Evolutionary conservation across 805 yeast genomes (phyloP).

Genomic region (Zygotorulaspora danielsina): DNA sequence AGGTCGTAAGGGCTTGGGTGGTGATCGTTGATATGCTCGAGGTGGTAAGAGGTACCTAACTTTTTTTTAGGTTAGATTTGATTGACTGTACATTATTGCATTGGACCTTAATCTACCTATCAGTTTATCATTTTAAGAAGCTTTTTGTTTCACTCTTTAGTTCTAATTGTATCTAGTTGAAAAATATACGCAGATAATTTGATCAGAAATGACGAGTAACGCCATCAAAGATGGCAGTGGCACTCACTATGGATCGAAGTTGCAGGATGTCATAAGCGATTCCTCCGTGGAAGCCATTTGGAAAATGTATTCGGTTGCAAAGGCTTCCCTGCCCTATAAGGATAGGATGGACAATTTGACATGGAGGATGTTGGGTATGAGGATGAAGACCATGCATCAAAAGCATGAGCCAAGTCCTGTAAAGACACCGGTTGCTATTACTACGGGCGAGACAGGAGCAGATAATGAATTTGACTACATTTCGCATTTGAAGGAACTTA

Average conservation of each 20-base stretch:
- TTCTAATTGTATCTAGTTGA: slow-evolving; percentile 1
- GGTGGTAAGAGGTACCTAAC: too few species aligned
- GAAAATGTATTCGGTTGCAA: slow-evolving; percentile 78
- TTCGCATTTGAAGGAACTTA: slow-evolving; percentile 15
- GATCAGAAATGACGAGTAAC: not conserved
- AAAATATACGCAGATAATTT: not conserved
- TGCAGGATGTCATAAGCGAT: slow-evolving; percentile 34
- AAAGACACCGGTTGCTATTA: not conserved
- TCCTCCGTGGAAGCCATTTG: slow-evolving; percentile 55
- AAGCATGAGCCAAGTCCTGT: not conserved
- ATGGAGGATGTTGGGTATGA: slow-evolving; percentile 78
- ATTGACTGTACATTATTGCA: not conserved
- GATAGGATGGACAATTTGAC: slow-evolving; percentile 78
- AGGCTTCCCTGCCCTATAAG: slow-evolving; percentile 66
- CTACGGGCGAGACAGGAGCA: slow-evolving; percentile 2
- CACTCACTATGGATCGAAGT: slow-evolving; percentile 9
- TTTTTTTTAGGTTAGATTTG: not conserved
- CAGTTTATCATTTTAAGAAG: not conserved
- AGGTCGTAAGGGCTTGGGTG: not conserved
- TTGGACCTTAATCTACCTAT: not conserved
- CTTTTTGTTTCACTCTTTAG: not conserved
- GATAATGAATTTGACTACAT: slow-evolving; percentile 7
- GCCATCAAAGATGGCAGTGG: slow-evolving; percentile 1
- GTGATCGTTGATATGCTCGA: not conserved
- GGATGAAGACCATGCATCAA: slow-evolving; percentile 19